Percentiles rank a stretch among this genome's conserved stretches.
Evolutionary conservation across 257 asterid genomes (phyloP).

Genomic region (Echites panduratus): DNA sequence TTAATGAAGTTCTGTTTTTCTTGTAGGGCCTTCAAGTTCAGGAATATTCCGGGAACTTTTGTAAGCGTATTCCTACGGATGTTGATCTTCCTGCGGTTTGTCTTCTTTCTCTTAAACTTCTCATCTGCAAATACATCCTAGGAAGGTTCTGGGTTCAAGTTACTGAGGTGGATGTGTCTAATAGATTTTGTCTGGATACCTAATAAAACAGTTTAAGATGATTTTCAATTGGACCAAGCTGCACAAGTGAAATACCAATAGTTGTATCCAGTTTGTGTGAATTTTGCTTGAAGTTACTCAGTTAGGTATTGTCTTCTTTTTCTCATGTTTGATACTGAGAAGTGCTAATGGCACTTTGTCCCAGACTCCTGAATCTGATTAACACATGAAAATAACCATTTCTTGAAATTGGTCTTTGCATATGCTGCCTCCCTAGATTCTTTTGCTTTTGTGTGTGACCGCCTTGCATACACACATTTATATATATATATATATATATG

Average conservation of each 20-base stretch:
- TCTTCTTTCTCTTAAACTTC: conserved; percentile 37
- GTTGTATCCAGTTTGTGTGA: not conserved
- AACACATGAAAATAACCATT: too few species aligned
- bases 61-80: conserved; percentile 96
- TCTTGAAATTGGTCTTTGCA: too few species aligned
- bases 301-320: not conserved
- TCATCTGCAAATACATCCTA: not conserved
- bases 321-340: not conserved
- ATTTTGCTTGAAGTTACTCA: not conserved
- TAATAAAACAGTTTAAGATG: not conserved
- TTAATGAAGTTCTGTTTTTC: conserved; percentile 8
- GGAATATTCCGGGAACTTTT: conserved; percentile 89
- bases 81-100: conserved; percentile 92
- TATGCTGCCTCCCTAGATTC: too few species aligned
- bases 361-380: too few species aligned
- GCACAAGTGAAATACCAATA: not conserved
- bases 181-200: not conserved
- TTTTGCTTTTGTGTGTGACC: too few species aligned
- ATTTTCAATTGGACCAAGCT: not conserved
- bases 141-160: not conserved
- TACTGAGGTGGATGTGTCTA: not conserved
- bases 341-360: too few species aligned
- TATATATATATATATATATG: too few species aligned
- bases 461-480: too few species aligned
- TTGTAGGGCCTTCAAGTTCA: conserved; percentile 96